Evolutionary conservation across 169 alveolate species (phyloP), one percentile per base, ranked within the genome.

Genomic region (Plasmodium vivax): DNA sequence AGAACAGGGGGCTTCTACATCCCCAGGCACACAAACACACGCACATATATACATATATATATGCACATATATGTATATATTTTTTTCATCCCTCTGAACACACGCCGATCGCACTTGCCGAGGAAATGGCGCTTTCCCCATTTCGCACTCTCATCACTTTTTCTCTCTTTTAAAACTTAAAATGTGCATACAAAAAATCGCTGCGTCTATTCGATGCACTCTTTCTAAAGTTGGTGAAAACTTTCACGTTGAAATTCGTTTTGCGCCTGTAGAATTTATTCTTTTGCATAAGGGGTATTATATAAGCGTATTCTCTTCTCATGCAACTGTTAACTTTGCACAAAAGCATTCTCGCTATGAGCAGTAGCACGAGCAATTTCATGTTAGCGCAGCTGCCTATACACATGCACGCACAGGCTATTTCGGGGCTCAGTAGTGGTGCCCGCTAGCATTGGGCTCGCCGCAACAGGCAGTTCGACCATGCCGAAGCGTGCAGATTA

Each of bases 251-350:
- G 34, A 81, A 93, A 27, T 34, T 47, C 5, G 62, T 93, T 83
- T 81, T 81, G 51, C 85, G 82, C 19, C 56, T 79, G 36, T 62
- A 81, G 36, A 62, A 27, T 34, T 68, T 87, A 74, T 75, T 77
- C 83, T 23, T 82, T 84, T 68, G 79, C 72, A 77, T 58, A 58
- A 87, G 51, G 68, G 94, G 92, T 72, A 79, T n/a, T 75, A 83
- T 82, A 93, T 83, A 87, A 83, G 90, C 62, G 68, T 87, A 92
- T 58, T 94, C 87, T 45, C 82, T 83, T 75, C 75, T 80, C 88
- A 90, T 32, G 84, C 79, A 85, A 36, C 71, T 73, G 74, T 72
- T 80, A 71, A 79, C 71, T 83, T 90, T 94, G 84, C 90, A 81
- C 51, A 71, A 62, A 93, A 85, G 32, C 91, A 85, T 87, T 81